Base-by-base conservation (phyloP, 2,329 filamentous ascomycete species). In the Calonectria multiphialidica region DNA sequence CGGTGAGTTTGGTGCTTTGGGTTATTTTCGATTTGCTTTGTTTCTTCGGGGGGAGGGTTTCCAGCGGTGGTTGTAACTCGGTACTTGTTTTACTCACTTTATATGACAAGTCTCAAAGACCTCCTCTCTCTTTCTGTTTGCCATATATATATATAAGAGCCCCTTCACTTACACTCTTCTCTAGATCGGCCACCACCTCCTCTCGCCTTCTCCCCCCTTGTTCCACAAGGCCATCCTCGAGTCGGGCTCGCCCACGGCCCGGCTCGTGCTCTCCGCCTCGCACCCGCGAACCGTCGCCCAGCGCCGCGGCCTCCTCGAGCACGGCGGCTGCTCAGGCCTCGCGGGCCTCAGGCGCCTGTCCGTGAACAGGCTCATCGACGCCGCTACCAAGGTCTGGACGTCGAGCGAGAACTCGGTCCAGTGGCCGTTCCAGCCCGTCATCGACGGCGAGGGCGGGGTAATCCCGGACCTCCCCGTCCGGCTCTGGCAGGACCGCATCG, bases 391-490 rank as follows among this genome's bases (percentile, higher is more conserved):
- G 7, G 83, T 90, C 35, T 91, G 86, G 83, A 74, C 81, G 12
- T 80, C 80, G 55, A 87, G 88, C 77, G 80, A 81, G n/a, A 74
- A 78, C 4, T 84, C 82, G 9, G 82, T 91, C 10, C 85, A 86
- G 33, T 92, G 90, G 90, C 86, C 93, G 0, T 95, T 94, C 83
- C 93, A 94, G 77, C 93, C 93, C 9, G 90, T 92, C 42, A 89
- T 94, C 69, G 87, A 72, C n/a, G 64, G 57, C 23, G 40, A 49
- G 21, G 66, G 28, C 18, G 66, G 89, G 15, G 81, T 92, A 16
- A 90, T 94, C 66, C 85, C 87, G 2, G 85, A 87, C 5, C 28
- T 42, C 8, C 70, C 70, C 15, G 5, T 72, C 3, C 59, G 57
- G 15, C 59, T 72, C 30, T 72, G 70, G 70, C 42, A 68, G 40